Base-by-base conservation (phyloP, 2,329 filamentous ascomycete species). In the Claviceps arundinis region DNA sequence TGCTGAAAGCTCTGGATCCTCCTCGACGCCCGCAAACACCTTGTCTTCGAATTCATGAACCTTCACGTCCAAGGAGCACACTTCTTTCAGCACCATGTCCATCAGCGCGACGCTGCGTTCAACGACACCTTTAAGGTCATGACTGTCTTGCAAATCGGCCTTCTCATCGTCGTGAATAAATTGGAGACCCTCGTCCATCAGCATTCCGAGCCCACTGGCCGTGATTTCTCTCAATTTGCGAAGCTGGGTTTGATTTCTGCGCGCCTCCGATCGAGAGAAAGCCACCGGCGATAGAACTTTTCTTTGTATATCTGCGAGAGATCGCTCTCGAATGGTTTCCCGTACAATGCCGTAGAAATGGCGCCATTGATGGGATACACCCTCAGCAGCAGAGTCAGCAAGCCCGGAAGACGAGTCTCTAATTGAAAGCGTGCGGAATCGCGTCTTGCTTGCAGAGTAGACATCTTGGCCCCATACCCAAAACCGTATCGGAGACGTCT, bases 181-280 rank as follows among this genome's bases (percentile, higher is more conserved):
- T 48, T 81, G 82, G 47, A 96, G 71, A 2, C 87, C 89, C 63
- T 95, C 89, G 52, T 91, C 88, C 59, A 96, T 83, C 26, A 98
- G 72, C 4, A 96, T 80, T 16, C 93, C 93, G 4, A 97, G 74
- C 1, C 88, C 87, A 61, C 87, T 90, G 1, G 91, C 88, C 52
- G 88, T 89, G 67, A 91, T 81, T 62, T 90, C 80, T 47, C 86
- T 80, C 57, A 95, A 73, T 59, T 80, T 81, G 61, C 79, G 84
- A 48, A 97, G 73, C 19, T 77, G 77, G 3, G 77, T 76, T 61
- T 86, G 84, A 65, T 94, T 96, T 55, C 72, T 73, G 47, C 84
- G 77, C 9, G 87, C 87, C 64, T 95, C 85, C 2, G 83, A 76
- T 16, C 87, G 79, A 54, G 84, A 82, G 40, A 86, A 70, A 2